Evolutionary conservation across 345 rosid genomes (phyloP).

Genomic region (Bruguiera gymnorhiza): DNA sequence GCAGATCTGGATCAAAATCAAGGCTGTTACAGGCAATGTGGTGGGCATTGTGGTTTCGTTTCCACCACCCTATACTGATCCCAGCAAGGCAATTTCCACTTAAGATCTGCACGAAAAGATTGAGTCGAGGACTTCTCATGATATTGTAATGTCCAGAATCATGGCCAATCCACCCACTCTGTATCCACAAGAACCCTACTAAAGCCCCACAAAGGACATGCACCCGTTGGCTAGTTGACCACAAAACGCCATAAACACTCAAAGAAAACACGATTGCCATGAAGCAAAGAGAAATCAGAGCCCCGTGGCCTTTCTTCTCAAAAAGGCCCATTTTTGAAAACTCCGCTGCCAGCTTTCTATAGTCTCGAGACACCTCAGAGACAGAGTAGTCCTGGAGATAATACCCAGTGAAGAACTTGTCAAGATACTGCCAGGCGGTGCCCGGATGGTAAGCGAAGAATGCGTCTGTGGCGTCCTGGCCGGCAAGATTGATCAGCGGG

Average conservation of each 20-base stretch:
- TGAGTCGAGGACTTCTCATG: constrained; percentile 29
- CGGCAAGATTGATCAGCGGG: constrained; percentile 46
- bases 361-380: constrained; percentile 46
- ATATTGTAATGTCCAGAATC: constrained; percentile 67
- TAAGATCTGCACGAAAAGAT: constrained; percentile 48
- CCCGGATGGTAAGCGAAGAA: constrained; percentile 50
- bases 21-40: constrained; percentile 58
- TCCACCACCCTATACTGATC: constrained; percentile 58
- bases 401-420: constrained; percentile 47
- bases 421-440: constrained; percentile 46
- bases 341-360: constrained; percentile 40
- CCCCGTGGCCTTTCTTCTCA: constrained; percentile 43
- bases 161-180: constrained; percentile 77
- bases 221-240: constrained; percentile 27
- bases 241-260: constrained; percentile 40
- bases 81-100: constrained; percentile 37
- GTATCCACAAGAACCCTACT: constrained; percentile 51
- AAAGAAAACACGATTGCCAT: constrained; percentile 28
- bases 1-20: constrained; percentile 59
- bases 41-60: constrained; percentile 53
- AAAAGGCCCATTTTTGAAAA: constrained; percentile 45
- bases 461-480: constrained; percentile 54
- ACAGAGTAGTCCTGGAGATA: constrained; percentile 42
- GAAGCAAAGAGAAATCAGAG: constrained; percentile 18
- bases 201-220: constrained; percentile 39